Evolutionary conservation across 257 asterid species (phyloP).

Genomic region (Solanum chiquidenum): DNA sequence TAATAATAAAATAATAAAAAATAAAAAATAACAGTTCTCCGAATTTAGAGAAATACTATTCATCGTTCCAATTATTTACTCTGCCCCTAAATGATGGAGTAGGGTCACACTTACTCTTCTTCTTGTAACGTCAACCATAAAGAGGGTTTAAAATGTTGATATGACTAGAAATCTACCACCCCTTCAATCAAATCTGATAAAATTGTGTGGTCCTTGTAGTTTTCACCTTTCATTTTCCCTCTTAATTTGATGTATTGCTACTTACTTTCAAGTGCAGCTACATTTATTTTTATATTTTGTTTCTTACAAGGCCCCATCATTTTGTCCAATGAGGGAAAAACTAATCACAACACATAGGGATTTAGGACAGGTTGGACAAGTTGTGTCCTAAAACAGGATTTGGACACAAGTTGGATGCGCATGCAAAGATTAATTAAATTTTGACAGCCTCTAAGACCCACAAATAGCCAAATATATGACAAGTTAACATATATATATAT

Average conservation of each 20-base stretch:
- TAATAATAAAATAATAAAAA: too few relatives aligned
- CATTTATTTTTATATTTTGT: background rate
- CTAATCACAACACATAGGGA: too few relatives aligned
- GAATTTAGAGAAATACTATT: too few relatives aligned
- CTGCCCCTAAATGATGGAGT: slow-evolving; percentile 18
- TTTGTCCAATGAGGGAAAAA: background rate
- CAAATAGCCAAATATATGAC: background rate
- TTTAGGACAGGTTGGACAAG: background rate
- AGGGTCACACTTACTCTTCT: slow-evolving; percentile 16
- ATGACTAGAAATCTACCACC: slow-evolving; percentile 25
- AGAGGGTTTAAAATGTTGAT: slow-evolving; percentile 21
- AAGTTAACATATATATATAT: background rate
- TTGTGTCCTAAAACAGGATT: background rate
- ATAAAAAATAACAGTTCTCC: background rate
- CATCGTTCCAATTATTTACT: background rate
- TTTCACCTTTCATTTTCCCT: background rate
- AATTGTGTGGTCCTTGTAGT: slow-evolving; percentile 5
- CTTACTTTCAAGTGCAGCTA: background rate
- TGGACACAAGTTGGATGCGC: background rate
- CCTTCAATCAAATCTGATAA: background rate
- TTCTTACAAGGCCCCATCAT: background rate
- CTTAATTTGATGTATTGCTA: background rate
- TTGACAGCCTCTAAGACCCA: background rate
- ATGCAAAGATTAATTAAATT: background rate
- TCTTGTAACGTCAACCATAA: slow-evolving; percentile 19